Base-by-base conservation (phyloP, 768 basidiomycete species). In the Pulveroboletus sp. region DNA sequence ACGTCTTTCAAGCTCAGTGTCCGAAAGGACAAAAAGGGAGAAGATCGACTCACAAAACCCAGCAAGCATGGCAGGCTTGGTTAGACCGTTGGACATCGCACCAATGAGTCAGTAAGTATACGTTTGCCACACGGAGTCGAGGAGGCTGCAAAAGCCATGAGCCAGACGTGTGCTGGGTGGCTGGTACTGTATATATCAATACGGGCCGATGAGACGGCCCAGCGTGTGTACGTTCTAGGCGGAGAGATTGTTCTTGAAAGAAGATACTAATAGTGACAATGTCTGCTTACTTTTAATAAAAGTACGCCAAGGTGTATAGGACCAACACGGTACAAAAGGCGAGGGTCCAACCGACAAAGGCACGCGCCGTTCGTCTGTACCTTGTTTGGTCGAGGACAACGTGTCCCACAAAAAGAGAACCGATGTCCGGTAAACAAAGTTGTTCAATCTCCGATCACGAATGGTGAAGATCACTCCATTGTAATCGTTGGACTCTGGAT, bases 121-220 rank as follows among this genome's bases (percentile, higher is more conserved):
- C 4, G 85, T 89, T 63, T 92, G 90, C 87, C 87, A 92, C 80
- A 89, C 84, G 1, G 90, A 75, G 51, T 93, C 90, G 43, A 90
- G 75, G 2, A 91, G 55, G n/a, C 88, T 85, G 57, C 79, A 87
- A 64, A 82, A 79, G 49, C 77, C 68, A 83, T 88, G 17, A 92
- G 69, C 68, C 76, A 76, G 14, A 87, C 69, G 49, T 76, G 75
- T 25, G 74, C 76, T 4, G 76, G 69, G 61, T 87, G 92, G 2
- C 66, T 67, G 0, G 59, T 53, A 56, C 83, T 79, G 47, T 70
- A 68, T 29, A 87, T 80, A 58, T 90, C 87, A 55, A 88, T 79
- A 43, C 74, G 72, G 9, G 61, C 39, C 4, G 64, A 56, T 1
- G 69, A 64, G 23, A 78, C 62, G 1, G 74, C 75, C 40, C 69